Evolutionary conservation across 2,329 filamentous ascomycete genomes (phyloP), one percentile per base, ranked within the genome.

Genomic region (Teratosphaeriaceae sp.): DNA sequence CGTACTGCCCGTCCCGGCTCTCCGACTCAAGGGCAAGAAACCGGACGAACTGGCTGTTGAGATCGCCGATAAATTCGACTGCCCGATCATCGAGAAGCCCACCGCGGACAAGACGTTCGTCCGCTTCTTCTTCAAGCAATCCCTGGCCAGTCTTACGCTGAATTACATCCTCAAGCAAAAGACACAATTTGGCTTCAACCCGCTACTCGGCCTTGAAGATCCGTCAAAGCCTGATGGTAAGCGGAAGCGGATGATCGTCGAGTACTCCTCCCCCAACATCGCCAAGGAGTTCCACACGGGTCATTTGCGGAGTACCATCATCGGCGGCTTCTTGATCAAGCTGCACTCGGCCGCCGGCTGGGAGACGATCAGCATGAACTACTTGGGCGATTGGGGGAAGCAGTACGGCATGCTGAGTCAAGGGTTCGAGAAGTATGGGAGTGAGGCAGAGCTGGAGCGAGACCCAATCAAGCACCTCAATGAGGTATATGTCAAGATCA

Each of bases 261-360:
- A 92, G 59, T 92, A 90, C 65, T 88, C 83, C 6, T 88, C 84
- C 6, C 86, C 87, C 39, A 92, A 92, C 62, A 88, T 92, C 46
- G 86, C 86, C 35, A 90, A 90, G 67, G 85, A 82, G 18, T 88
- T 88, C 65, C 80, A 85, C 58, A 82, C 81, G 18, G 81, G 80
- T 5, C 84, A 89, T 67, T 69, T 88, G 53, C 74, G 84, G 55
- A 85, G 81, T 57, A 88, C 84, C 39, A 85, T 88, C 50, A 84
- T 88, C 44, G 84, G 84, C 33, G 81, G 80, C 22, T 86, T 85
- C 61, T 65, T 88, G 16, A 71, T 80, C 18, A 86, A 86, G 55
- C 60, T 87, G 2, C 84, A 87, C 59, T 71, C 81, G 54, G 71
- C 65, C 15, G 77, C 79, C 39, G 84, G 83, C 16, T 88, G 82